Conservation (phyloP, 768 basidiomycete genomes). For the Kwoniella europaea region DNA sequence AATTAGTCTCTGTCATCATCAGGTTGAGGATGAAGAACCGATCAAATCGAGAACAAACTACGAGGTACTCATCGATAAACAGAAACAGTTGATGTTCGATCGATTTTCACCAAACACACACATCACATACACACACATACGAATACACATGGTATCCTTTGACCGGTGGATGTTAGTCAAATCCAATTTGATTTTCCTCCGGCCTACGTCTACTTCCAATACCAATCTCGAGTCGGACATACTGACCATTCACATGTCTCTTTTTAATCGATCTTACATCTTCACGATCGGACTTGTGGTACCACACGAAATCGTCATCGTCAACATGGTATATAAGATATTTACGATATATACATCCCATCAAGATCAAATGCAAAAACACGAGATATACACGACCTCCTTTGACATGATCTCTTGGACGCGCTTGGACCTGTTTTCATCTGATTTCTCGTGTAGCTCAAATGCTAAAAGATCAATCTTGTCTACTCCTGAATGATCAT, state of each 20-base stretch:
- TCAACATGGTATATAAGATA: neutral
- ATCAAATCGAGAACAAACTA: neutral
- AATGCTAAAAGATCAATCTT: neutral
- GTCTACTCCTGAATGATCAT: neutral
- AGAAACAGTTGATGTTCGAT: neutral
- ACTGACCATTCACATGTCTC: neutral
- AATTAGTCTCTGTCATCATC: neutral
- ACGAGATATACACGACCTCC: neutral
- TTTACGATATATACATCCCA: neutral
- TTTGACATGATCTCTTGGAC: neutral
- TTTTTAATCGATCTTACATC: no score
- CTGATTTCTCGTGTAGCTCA: neutral
- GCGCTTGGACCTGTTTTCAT: neutral
- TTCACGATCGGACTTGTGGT: no score
- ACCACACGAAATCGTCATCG: no score
- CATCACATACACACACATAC: neutral
- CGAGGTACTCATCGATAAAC: neutral
- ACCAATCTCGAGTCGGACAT: neutral
- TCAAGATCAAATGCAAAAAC: neutral
- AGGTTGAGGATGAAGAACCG: neutral
- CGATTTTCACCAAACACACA: neutral
- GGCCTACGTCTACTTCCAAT: neutral
- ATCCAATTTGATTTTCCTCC: neutral
- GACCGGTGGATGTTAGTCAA: neutral
- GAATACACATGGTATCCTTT: neutral